Base-by-base conservation (phyloP, 345 rosid species). In the Ailanthus altissimus region DNA sequence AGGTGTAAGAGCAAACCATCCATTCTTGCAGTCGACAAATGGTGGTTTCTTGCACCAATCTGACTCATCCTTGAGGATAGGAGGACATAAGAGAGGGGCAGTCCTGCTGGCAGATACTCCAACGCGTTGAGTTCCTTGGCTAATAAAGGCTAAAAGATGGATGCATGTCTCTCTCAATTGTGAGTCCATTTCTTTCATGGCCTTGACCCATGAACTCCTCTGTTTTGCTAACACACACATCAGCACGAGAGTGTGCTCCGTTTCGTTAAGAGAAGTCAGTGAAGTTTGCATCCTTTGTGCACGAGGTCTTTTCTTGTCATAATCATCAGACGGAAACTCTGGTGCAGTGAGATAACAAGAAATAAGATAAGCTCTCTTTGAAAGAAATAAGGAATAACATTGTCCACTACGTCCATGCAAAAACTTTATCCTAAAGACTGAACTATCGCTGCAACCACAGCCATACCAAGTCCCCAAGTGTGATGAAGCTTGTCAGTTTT, bases 1-100 rank as follows among this genome's bases (percentile, higher is more conserved):
- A 67, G 98, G 91, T n/a, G 93, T 79, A 70, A 95, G 86, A 54
- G 85, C 82, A 89, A 93, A 95, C 99, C 97, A 95, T 74, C 99
- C 98, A 51, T 85, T 85, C 78, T 78, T 85, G 86, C 92, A 85
- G 77, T 88, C 90, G 68, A 92, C 63, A 40, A 87, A 80, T 16
- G 97, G 77, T 38, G 86, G 94, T 72, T 85, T 85, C 80, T 84
- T 90, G 85, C 85, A 85, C 71, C 79, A 84, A 74, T 92, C 90
- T 63, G 87, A 78, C 83, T 95, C 98, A 60, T 89, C 92, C 84
- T 92, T 88, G 59, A 75, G 76, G 13, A 77, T 69, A 46, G 98
- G 97, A 79, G 94, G 84, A 72, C 93, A 92, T 51, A 86, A 53
- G 58, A 92, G 84, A 67, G 87, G 90, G 18, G 79, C 83, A 72